These are phyloP conservation scores for Malus domestica DNA, from an alignment of 306 rosid genomes.

Conservation along the genomic window DNA sequence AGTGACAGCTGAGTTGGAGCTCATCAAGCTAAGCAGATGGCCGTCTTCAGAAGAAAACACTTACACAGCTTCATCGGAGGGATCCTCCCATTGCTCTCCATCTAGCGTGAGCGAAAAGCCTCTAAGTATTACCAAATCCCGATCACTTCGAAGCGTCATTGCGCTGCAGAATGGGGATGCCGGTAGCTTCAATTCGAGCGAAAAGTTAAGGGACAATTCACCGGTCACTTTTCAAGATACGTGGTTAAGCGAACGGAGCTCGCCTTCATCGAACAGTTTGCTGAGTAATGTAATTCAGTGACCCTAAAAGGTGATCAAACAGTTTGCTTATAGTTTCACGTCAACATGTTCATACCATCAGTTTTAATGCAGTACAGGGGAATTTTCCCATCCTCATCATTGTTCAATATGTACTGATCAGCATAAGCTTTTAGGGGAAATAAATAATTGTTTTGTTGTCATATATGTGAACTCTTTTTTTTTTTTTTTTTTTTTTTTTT, in stretches of 20 bases:
- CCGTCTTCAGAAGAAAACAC: slow-evolving; percentile 33
- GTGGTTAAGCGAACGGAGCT: slow-evolving; percentile 79
- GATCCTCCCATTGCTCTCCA: slow-evolving; percentile 38
- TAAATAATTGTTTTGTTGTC: background rate
- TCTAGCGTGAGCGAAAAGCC: slow-evolving; percentile 53
- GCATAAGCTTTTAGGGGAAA: background rate
- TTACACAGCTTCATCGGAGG: slow-evolving; percentile 32
- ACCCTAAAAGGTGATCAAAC: background rate
- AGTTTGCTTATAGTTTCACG: background rate
- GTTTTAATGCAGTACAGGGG: background rate
- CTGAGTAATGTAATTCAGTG: slow-evolving; percentile 41
- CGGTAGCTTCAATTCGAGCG: slow-evolving; percentile 18
- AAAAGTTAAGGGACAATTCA: slow-evolving; percentile 33
- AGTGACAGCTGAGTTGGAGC: slow-evolving; percentile 73
- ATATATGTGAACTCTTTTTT: background rate
- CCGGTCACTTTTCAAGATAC: slow-evolving; percentile 66
- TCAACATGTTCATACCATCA: background rate
- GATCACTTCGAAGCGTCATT: slow-evolving; percentile 17
- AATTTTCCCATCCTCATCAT: background rate
- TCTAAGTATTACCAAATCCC: slow-evolving; percentile 23
- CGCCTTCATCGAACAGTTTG: slow-evolving; percentile 69
- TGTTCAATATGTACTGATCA: background rate
- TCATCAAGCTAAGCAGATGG: slow-evolving; percentile 39
- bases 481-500: background rate
- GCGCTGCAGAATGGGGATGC: slow-evolving; percentile 13